Base-by-base conservation (phyloP, 257 asterid genomes). In the Linderniella brevidens region DNA sequence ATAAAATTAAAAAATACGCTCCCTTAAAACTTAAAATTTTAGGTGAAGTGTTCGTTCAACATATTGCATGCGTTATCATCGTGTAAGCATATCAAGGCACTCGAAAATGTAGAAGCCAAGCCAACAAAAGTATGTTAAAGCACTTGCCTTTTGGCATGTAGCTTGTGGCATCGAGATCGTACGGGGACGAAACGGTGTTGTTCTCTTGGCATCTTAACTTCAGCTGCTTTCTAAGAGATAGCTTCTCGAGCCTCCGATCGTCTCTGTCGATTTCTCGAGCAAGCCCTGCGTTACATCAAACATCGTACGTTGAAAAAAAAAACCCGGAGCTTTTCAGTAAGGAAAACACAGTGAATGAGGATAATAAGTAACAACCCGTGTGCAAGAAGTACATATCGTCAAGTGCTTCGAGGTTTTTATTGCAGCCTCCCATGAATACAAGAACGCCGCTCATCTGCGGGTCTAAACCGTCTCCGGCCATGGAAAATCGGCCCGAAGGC, bases 401-500 rank as follows among this genome's bases (percentile, higher is more conserved):
- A 62, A 90, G 73, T 15, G 99, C 88, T 67, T 90, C 94, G 13
- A 90, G 93, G 51, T 75, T 71, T 65, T 78, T 90, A 72, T 90
- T 78, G 71, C 99, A 90, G 61, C 99, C 99, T 49, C 99, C 96
- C 18, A 90, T 57, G 54, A 81, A 90, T 11, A 73, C 75, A 59
- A 90, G 93, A 59, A 78, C 70, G 35, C 96, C 99, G 41, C 73
- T 80, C 81, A 76, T 52, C 52, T 81, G 81, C 10, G 99, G 96
- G 68, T 79, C 92, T 74, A 90, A 65, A 57, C 73, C 58, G 48
- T 81, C 94, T 41, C 99, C 94, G 35, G 99, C 99, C 82, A 90
- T 68, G 41, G 99, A 85, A 68, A 90, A 90, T 70, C 99, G 75
- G 46, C 78, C 82, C 18, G 94, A 75, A 48, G 99, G 99, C 46